Base-by-base conservation (phyloP, 805 yeast species). In the Pichia californica region DNA sequence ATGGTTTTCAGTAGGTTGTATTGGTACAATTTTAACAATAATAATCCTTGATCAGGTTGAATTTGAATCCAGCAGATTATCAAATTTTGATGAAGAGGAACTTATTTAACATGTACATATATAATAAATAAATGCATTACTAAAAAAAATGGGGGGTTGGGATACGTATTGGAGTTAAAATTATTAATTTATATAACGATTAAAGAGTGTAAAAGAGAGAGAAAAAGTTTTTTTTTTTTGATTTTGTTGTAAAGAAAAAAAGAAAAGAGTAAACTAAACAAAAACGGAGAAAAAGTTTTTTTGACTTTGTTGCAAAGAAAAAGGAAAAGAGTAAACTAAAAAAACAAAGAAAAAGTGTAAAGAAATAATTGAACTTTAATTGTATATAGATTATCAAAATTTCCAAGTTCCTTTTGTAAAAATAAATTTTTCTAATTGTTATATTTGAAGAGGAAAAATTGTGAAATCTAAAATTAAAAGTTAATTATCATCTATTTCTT, bases 1-100 rank as follows among this genome's bases (percentile, higher is more conserved):
- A 54, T 69, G 75, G 34, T 76, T 73, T 58, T 75, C 68, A 11
- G 32, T 69, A 6, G 61, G 76, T 10, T 65, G 74, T 49, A 48
- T 69, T 3, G 47, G 56, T 1, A 67, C 76, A 13, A 36, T 49
- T 7, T 26, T 60, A 5, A 59, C 57, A 15, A 45, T 60, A 9
- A 38, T 54, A n/a, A 40, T 61, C 14, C 36, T 53, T 8, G 60
- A 59, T 32, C 52, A 52, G 38, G 38, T 30, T 16, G n/a, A 37
- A 19, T 2, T 35, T 8, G 19, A 8, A 18, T 15, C 29, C 11
- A n/a, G 13, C 14, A 7, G 20, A 8, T 5, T 8, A 10, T 19
- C 18, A 15, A 37, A 26, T 8, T 56, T 31, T 40, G 67, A 62
- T 44, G 66, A 62, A 48, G 67, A 63, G 36, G 43, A 42, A 16